These are phyloP conservation scores for Aspergillus luchuensis DNA, from an alignment of 2,329 filamentous ascomycete genomes.

Conservation along the genomic window DNA sequence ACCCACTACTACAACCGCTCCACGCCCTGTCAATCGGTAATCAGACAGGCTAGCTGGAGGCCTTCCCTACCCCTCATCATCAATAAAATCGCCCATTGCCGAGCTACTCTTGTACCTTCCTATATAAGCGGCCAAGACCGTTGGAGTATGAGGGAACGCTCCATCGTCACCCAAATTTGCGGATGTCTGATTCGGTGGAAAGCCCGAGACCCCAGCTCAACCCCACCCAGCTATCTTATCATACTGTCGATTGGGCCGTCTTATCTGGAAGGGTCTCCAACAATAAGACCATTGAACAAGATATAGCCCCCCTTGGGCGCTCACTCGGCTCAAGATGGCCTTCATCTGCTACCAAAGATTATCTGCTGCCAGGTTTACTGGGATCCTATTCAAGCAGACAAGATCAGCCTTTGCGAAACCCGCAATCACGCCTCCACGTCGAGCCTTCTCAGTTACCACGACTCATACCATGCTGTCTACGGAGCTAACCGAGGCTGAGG, in stretches of 20 bases:
- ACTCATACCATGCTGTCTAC: slow-evolving; percentile 39
- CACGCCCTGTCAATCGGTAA: not conserved
- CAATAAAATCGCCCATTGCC: not conserved
- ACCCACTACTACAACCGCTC: not conserved
- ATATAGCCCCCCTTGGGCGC: slow-evolving; percentile 6
- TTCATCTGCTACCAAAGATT: slow-evolving; percentile 2
- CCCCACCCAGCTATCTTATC: slow-evolving; percentile 14
- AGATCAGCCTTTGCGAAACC: not conserved
- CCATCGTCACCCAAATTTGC: slow-evolving; percentile 5
- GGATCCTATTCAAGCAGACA: slow-evolving; percentile 6
- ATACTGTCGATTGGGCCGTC: slow-evolving; percentile 13
- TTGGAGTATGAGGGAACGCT: slow-evolving; percentile 1
- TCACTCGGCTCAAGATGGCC: slow-evolving; percentile 11
- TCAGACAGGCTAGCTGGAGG: too few relatives aligned
- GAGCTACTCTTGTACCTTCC: not conserved
- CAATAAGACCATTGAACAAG: not conserved
- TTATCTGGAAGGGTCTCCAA: slow-evolving; percentile 15
- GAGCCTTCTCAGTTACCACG: slow-evolving; percentile 16
- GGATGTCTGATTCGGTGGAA: slow-evolving; percentile 18
- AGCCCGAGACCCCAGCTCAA: slow-evolving; percentile 18
- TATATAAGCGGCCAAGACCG: not conserved
- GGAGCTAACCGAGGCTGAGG: slow-evolving; percentile 53
- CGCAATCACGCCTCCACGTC: slow-evolving; percentile 9
- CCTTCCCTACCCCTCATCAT: not conserved
- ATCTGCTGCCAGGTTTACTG: not conserved